Conservation (phyloP, 129 eudicot species). For the Ambrosia trifida region DNA sequence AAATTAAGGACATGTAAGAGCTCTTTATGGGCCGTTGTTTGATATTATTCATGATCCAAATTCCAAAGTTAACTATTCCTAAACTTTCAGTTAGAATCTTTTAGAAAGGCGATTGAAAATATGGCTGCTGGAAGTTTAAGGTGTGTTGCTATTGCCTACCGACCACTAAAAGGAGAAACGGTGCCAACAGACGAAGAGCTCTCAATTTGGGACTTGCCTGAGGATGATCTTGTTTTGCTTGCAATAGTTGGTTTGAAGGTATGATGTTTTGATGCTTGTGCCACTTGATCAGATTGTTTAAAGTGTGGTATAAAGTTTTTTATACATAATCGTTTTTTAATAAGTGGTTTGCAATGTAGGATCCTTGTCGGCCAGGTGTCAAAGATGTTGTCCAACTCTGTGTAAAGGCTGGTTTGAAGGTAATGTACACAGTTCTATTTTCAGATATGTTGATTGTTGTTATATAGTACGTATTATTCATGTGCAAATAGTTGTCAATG, state of each 20-base stretch:
- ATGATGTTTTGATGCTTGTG: conserved; percentile 4
- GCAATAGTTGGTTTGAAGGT: conserved; percentile 91
- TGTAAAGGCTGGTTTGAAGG: no score
- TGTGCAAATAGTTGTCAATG: no score
- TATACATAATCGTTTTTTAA: not conserved
- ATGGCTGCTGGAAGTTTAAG: conserved; percentile 84
- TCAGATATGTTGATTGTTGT: no score
- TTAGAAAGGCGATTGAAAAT: conserved; percentile 61
- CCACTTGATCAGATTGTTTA: not conserved
- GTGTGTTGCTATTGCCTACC: conserved; percentile 87
- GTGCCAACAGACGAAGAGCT: conserved; percentile 74
- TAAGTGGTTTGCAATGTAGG: conserved; percentile 11
- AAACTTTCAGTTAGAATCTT: conserved; percentile 49
- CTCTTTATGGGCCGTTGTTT: no score
- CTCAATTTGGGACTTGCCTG: conserved; percentile 70
- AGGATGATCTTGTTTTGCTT: conserved; percentile 69
- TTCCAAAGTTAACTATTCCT: not conserved
- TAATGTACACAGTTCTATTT: no score
- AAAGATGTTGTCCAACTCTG: no score
- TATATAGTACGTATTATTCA: not conserved
- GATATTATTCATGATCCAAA: not conserved
- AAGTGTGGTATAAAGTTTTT: not conserved
- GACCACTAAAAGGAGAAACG: conserved; percentile 42
- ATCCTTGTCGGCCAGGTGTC: no score
- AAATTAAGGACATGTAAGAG: not conserved